phyloP scores from a whole-genome alignment of 805 yeast genomes.

The Myxozyma neotropica region DNA sequence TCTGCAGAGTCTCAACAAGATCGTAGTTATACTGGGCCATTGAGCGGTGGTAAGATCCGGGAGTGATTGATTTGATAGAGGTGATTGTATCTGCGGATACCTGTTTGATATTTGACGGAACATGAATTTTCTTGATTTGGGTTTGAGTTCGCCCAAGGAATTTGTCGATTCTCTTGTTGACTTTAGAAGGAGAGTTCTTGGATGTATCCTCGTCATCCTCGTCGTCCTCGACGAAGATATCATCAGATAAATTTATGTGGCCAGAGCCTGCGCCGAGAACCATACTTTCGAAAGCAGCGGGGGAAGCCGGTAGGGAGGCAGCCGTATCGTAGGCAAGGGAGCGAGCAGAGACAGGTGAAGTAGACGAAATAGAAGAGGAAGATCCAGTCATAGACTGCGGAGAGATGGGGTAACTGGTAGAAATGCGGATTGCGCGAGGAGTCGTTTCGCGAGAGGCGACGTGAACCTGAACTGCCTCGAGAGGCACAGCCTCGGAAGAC shows the following conservation, averaged over 20 bases:
- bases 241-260: background rate
- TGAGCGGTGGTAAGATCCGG: background rate
- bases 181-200: background rate
- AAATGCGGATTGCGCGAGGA: constrained; percentile 13
- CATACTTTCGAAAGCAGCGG: background rate
- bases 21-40: constrained; percentile 20
- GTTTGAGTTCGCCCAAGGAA: constrained; percentile 24
- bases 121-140: constrained; percentile 15
- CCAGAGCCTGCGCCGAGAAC: background rate
- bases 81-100: constrained; percentile 22
- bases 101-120: constrained; percentile 20
- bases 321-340: background rate
- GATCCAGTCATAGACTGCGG: background rate
- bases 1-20: constrained; percentile 22
- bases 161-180: constrained; percentile 3
- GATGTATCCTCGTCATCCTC: constrained; percentile 3
- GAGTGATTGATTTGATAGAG: constrained; percentile 16
- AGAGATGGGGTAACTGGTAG: background rate
- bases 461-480: constrained; percentile 17
- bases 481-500: constrained; percentile 7
- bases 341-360: constrained; percentile 7
- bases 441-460: constrained; percentile 13
- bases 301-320: constrained; percentile 5
- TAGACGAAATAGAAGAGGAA: background rate
- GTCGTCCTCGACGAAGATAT: constrained; percentile 6